Evolutionary conservation across 1,284 basidiomycete genomes (phyloP).

Genomic region (Ustilago lituana): DNA sequence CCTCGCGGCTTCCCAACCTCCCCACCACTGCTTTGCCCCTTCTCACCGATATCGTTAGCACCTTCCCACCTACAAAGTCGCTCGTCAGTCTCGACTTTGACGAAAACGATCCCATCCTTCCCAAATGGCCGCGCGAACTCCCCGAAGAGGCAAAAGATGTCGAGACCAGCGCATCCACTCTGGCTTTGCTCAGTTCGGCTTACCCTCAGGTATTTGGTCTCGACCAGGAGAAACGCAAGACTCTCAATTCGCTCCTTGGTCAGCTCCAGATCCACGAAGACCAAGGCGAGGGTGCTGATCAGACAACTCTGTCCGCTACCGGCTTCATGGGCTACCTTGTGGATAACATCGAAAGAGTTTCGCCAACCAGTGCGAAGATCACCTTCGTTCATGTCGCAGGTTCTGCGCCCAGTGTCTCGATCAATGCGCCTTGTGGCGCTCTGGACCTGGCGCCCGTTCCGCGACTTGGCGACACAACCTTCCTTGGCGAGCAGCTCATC

Average conservation of each 20-base stretch:
- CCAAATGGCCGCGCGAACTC: constrained; percentile 31
- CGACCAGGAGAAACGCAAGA: constrained; percentile 47
- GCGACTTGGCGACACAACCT: constrained; percentile 27
- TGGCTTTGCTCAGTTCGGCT: constrained; percentile 56
- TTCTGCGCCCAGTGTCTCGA: constrained; percentile 13
- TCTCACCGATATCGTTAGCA: constrained; percentile 52
- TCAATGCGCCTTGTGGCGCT: constrained; percentile 58
- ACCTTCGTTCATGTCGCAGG: constrained; percentile 51
- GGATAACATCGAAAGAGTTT: constrained; percentile 38
- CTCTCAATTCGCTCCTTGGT: constrained; percentile 57
- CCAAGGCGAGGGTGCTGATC: constrained; percentile 46
- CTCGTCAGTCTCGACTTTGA: constrained; percentile 36
- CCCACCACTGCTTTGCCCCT: constrained; percentile 61
- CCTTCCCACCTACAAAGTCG: constrained; percentile 51
- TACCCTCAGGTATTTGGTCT: constrained; percentile 61
- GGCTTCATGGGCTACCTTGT: constrained; percentile 62
- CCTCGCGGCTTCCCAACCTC: constrained; percentile 59
- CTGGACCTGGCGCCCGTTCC: constrained; percentile 54
- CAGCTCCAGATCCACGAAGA: constrained; percentile 54
- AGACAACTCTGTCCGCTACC: constrained; percentile 30
- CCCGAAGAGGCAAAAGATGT: constrained; percentile 21
- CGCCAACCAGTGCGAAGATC: constrained; percentile 39
- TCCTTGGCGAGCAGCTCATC: constrained; percentile 37
- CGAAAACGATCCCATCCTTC: constrained; percentile 29
- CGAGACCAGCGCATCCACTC: constrained; percentile 48